These are phyloP conservation scores for Pelargonium nanum DNA, from an alignment of 345 rosid species.

Conservation along the genomic window DNA sequence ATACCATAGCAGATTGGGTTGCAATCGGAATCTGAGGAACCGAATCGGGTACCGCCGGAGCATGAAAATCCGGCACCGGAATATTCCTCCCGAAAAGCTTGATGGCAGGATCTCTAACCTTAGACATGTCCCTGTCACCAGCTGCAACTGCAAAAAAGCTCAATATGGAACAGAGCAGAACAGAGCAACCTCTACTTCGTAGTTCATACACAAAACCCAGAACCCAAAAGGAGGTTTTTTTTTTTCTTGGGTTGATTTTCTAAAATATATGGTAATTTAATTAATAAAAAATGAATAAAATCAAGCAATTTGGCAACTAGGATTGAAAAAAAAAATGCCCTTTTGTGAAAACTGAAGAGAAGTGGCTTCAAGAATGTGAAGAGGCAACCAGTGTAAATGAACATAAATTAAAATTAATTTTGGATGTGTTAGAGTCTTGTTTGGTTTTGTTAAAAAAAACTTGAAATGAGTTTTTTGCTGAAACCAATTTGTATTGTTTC, in stretches of 20 bases:
- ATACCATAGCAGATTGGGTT: background rate
- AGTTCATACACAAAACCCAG: background rate
- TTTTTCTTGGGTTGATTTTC: background rate
- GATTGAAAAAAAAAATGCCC: background rate
- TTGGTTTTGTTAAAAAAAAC: too few species aligned
- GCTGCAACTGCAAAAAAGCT: background rate
- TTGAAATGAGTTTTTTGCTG: too few species aligned
- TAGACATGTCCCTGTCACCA: slow-evolving; percentile 19
- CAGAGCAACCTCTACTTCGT: background rate
- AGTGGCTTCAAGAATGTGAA: background rate
- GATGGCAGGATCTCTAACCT: slow-evolving; percentile 41
- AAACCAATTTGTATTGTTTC: too few species aligned
- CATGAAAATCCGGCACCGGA: slow-evolving; percentile 36
- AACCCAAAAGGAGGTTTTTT: background rate
- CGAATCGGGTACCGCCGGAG: slow-evolving; percentile 24
- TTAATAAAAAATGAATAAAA: too few species aligned
- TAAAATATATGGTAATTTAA: too few species aligned
- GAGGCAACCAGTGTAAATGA: background rate
- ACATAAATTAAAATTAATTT: too few species aligned
- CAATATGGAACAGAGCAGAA: background rate
- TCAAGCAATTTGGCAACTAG: background rate
- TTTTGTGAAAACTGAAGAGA: background rate
- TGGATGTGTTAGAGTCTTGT: too few species aligned
- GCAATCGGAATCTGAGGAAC: background rate
- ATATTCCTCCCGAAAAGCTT: slow-evolving; percentile 69